Evolutionary conservation across 2,329 filamentous ascomycete genomes (phyloP).

Genomic region (Colletotrichum salicis): DNA sequence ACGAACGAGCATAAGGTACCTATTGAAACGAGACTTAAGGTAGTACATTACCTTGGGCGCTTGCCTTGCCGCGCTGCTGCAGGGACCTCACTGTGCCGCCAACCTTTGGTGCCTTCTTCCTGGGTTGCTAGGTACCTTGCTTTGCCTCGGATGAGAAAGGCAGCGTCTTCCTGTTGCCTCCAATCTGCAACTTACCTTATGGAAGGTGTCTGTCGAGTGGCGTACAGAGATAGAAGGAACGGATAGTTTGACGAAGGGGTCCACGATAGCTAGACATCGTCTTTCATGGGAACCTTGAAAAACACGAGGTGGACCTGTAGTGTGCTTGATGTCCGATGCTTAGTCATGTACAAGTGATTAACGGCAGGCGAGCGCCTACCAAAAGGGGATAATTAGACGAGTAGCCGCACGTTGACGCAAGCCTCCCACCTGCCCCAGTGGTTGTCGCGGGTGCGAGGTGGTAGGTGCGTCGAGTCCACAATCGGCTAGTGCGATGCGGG

Average conservation of each 20-base stretch:
- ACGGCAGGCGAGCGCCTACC: slow-evolving; percentile 25
- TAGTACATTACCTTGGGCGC: neutral
- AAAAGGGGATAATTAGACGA: slow-evolving; percentile 32
- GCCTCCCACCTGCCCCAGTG: slow-evolving; percentile 8
- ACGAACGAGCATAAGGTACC: neutral
- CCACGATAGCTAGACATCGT: neutral
- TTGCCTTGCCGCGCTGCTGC: neutral
- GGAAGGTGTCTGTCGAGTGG: too few species aligned
- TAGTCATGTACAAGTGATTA: slow-evolving; percentile 14
- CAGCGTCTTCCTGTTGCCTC: too few species aligned
- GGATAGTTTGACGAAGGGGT: neutral
- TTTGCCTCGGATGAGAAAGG: too few species aligned
- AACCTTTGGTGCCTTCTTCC: neutral
- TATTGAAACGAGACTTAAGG: neutral
- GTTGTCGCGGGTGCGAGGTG: slow-evolving; percentile 6
- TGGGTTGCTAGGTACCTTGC: too few species aligned
- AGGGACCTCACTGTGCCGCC: slow-evolving; percentile 1
- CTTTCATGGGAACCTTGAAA: neutral
- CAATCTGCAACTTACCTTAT: too few species aligned
- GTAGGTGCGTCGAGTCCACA: slow-evolving; percentile 22
- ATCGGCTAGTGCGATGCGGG: slow-evolving; percentile 26
- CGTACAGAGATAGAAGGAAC: too few species aligned
- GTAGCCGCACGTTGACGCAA: slow-evolving; percentile 34
- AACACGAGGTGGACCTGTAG: neutral
- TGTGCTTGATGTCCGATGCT: slow-evolving; percentile 5